These are phyloP conservation scores for Acephala macrosclerotiorum DNA, from an alignment of 2,329 filamentous ascomycete species.

Conservation along the genomic window DNA sequence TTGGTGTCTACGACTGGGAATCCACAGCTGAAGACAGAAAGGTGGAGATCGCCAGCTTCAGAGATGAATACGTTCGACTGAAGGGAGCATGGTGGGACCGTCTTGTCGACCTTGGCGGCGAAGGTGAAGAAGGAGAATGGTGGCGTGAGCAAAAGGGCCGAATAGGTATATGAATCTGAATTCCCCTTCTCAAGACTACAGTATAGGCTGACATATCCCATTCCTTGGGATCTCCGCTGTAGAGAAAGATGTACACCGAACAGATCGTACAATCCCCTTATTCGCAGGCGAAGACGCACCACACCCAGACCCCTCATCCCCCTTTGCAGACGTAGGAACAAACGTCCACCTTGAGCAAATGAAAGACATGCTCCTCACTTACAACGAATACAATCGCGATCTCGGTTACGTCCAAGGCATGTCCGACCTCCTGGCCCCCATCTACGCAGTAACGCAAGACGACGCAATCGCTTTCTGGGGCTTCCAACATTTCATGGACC, in stretches of 20 bases:
- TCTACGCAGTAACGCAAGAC: slow-evolving; percentile 97
- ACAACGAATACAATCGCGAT: slow-evolving; percentile 97
- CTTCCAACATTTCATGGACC: slow-evolving; percentile 94
- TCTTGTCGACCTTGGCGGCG: slow-evolving; percentile 81
- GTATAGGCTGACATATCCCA: slow-evolving; percentile 51
- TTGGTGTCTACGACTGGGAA: slow-evolving; percentile 94
- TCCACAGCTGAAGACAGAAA: slow-evolving; percentile 86
- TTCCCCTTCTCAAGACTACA: slow-evolving; percentile 15
- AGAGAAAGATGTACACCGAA: slow-evolving; percentile 99
- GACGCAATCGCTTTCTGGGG: slow-evolving; percentile 97
- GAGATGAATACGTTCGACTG: slow-evolving; percentile 92
- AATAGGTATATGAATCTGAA: slow-evolving; percentile 73
- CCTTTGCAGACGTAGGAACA: slow-evolving; percentile 90
- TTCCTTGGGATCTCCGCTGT: slow-evolving; percentile 56
- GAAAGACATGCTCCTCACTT: slow-evolving; percentile 98
- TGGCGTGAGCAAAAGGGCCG: slow-evolving; percentile 94
- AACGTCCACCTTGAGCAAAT: slow-evolving; percentile 98
- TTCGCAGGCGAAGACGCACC: slow-evolving; percentile 97
- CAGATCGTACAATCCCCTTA: slow-evolving; percentile 92
- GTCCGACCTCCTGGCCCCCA: slow-evolving; percentile 94
- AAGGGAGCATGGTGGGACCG: slow-evolving; percentile 98
- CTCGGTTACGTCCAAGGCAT: slow-evolving; percentile 98
- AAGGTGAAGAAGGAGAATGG: slow-evolving; percentile 87
- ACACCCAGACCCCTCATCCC: slow-evolving; percentile 94
- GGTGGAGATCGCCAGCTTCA: slow-evolving; percentile 80